These are phyloP conservation scores for Clavispora santaluciae DNA, from an alignment of 805 yeast species.

Conservation along the genomic window DNA sequence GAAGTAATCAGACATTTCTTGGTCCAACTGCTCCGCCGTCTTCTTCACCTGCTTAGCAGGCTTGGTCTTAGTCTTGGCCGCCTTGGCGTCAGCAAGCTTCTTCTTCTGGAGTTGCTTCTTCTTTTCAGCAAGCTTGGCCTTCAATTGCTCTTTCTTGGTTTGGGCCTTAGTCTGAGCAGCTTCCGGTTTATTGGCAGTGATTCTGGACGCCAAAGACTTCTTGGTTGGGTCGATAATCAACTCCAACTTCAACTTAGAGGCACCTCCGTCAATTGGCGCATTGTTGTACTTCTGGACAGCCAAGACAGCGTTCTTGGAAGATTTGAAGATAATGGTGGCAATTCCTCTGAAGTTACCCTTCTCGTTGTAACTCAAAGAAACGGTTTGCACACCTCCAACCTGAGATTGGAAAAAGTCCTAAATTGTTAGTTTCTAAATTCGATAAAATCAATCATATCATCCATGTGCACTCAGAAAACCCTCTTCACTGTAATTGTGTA, in stretches of 20 bases:
- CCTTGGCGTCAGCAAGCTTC: slow-evolving; percentile 23
- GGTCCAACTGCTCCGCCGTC: slow-evolving; percentile 90
- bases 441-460: not conserved
- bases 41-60: slow-evolving; percentile 48
- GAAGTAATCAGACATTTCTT: slow-evolving; percentile 96
- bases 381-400: slow-evolving; percentile 77
- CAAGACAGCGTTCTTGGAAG: slow-evolving; percentile 61
- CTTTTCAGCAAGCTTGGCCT: slow-evolving; percentile 18
- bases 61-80: slow-evolving; percentile 31
- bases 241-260: slow-evolving; percentile 69
- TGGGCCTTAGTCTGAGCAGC: slow-evolving; percentile 6
- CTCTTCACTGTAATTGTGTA: not conserved
- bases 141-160: slow-evolving; percentile 20
- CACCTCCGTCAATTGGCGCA: slow-evolving; percentile 90
- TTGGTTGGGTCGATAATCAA: slow-evolving; percentile 80
- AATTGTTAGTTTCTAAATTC: slow-evolving; percentile 22
- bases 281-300: slow-evolving; percentile 86
- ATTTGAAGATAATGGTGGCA: slow-evolving; percentile 79
- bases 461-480: not conserved
- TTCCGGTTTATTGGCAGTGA: slow-evolving; percentile 43
- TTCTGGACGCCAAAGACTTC: slow-evolving; percentile 71
- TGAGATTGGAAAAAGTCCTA: slow-evolving; percentile 87
- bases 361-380: slow-evolving; percentile 74
- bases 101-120: slow-evolving; percentile 29
- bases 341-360: slow-evolving; percentile 88